phyloP scores from a whole-genome alignment of 2,329 filamentous ascomycete species.

The Fusarium sp. region DNA sequence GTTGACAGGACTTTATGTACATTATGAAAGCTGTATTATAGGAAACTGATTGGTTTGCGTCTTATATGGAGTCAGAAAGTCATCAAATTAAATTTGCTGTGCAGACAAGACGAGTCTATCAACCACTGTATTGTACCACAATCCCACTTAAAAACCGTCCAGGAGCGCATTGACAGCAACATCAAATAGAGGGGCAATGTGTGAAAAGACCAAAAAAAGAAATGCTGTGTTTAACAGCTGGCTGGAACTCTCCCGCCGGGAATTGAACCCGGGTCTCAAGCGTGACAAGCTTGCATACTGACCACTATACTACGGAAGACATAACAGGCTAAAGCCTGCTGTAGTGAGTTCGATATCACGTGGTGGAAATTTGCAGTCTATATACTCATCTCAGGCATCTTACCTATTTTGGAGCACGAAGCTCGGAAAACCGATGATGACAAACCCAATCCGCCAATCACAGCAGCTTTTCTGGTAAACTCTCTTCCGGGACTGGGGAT shows the following conservation, averaged over 20 bases:
- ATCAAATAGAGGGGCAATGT: fast-evolving
- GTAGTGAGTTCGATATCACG: conserved; percentile 10
- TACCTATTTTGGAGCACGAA: fast-evolving
- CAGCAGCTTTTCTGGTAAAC: not conserved
- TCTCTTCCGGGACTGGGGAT: not conserved
- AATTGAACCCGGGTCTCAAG: conserved; percentile 37
- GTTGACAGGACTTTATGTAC: not conserved
- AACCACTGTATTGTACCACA: fast-evolving
- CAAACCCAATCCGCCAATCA: not conserved
- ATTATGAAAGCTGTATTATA: not conserved
- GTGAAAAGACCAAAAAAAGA: not conserved
- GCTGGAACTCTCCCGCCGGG: conserved; percentile 34
- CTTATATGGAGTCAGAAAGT: fast-evolving
- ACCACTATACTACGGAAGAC: conserved; percentile 37
- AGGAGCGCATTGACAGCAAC: too few relatives aligned
- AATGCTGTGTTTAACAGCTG: conserved; percentile 1
- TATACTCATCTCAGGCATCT: fast-evolving
- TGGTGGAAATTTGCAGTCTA: fast-evolving
- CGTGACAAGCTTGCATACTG: conserved; percentile 36
- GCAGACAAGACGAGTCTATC: fast-evolving
- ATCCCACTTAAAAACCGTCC: fast-evolving
- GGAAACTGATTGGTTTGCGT: fast-evolving
- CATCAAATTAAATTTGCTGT: fast-evolving
- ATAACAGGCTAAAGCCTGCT: not conserved
- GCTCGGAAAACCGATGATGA: conserved; percentile 8